Conservation (phyloP, 2,329 filamentous ascomycete genomes). For the Fusarium aywerte region DNA sequence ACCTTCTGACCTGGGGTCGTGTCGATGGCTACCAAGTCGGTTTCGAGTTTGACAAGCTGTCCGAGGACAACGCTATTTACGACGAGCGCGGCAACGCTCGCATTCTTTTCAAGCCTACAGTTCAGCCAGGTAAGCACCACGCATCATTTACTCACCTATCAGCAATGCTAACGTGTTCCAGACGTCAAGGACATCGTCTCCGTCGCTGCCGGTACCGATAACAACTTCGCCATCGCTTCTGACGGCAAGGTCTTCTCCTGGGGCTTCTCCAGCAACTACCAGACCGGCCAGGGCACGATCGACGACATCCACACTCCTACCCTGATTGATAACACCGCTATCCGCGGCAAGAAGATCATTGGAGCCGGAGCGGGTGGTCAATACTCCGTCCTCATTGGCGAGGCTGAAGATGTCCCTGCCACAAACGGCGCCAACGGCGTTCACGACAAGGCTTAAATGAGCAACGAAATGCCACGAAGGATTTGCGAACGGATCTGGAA, state of each 20-base stretch:
- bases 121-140: constrained; percentile 56
- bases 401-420: constrained; percentile 47
- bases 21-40: constrained; percentile 66
- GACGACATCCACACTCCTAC: constrained; percentile 84
- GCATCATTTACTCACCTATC: neutral
- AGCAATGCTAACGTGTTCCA: constrained; percentile 30
- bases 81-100: constrained; percentile 72
- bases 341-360: constrained; percentile 77
- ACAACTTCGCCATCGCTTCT: constrained; percentile 76
- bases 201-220: constrained; percentile 75
- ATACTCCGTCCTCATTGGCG: constrained; percentile 73
- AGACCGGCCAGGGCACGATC: constrained; percentile 80
- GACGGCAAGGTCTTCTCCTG: constrained; percentile 80
- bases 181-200: constrained; percentile 63
- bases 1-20: constrained; percentile 70
- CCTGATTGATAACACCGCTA: constrained; percentile 84
- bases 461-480: constrained; percentile 12
- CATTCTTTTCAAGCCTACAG: constrained; percentile 65
- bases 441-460: constrained; percentile 30
- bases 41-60: constrained; percentile 63
- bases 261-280: constrained; percentile 84
- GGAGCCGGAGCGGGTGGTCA: constrained; percentile 91
- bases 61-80: constrained; percentile 65
- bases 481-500: constrained; percentile 8
- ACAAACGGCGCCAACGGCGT: constrained; percentile 49